Base-by-base conservation (phyloP, 2,329 filamentous ascomycete genomes). In the Tolypocladium ovalisporum region DNA sequence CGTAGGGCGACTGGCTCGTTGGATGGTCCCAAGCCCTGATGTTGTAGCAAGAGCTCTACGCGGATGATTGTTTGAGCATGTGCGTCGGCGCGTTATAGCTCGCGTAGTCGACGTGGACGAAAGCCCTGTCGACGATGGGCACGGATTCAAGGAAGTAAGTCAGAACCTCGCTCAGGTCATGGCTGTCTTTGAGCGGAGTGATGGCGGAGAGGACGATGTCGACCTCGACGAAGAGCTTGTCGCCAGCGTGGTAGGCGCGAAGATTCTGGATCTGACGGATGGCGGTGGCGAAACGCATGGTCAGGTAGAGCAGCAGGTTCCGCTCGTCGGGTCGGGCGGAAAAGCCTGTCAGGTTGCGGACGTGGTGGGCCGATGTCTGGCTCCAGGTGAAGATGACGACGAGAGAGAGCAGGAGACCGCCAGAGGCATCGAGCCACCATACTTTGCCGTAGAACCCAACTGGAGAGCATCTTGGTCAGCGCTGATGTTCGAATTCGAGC, bases 261-360 rank as follows among this genome's bases (percentile, higher is more conserved):
- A 94, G 75, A 36, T 90, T 90, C 68, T 94, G 90, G 60, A 95
- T 94, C 68, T 90, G 86, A 66, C 84, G 85, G 67, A 97, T 95
- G 15, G 88, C 88, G 63, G 88, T 90, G 52, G 91, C 91, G 68
- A 96, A 96, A 24, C 92, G 87, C 88, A 96, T 96, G 1, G 91
- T 94, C 63, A 96, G 81, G 73, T 97, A 97, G 1, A 96, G 79
- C 27, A 96, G 73, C 52, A 96, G 83, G 67, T 94, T 96, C 35
- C 91, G 82, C 74, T 94, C 87, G 64, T 93, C 89, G 0, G 89
- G 86, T 1, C 85, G 84, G 6, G 89, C 89, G 0, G 88, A 88
- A 64, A 88, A 88, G 22, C 90, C 90, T 0, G 87, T 89, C 35
- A 94, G 75, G 65, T 93, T 90, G 67, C 87, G 84, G 67, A 94